phyloP scores from a whole-genome alignment of 108 stramenopile species.

The Cylindrotheca fusiformis region DNA sequence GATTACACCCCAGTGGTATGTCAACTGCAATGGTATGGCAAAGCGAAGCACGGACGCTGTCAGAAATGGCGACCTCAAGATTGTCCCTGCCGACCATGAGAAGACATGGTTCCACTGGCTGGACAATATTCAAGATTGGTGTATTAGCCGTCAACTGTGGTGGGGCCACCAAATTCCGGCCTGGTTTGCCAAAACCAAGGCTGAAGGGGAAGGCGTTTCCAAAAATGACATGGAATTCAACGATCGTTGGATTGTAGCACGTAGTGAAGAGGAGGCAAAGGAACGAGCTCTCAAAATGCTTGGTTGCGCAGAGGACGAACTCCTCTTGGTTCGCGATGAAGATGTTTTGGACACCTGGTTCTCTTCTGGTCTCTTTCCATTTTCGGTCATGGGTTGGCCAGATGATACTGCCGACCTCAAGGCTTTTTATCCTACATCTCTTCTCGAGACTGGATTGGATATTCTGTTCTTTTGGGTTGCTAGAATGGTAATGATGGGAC shows the following conservation, averaged over 20 bases:
- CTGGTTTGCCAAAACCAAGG: constrained; percentile 91
- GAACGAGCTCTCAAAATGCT: constrained; percentile 76
- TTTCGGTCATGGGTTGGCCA: constrained; percentile 99
- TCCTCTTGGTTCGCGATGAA: constrained; percentile 90
- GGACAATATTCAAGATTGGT: constrained; percentile 99
- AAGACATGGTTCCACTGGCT: constrained; percentile 97
- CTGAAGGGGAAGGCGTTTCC: constrained; percentile 33
- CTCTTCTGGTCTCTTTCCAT: constrained; percentile 97
- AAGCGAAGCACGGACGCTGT: constrained; percentile 92
- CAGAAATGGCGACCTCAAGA: constrained; percentile 91
- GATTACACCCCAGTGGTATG: constrained; percentile 99
- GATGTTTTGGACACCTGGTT: constrained; percentile 99
- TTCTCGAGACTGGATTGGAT: constrained; percentile 98
- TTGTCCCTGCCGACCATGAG: constrained; percentile 92
- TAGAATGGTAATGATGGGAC: constrained; percentile 99
- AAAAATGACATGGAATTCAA: constrained; percentile 87
- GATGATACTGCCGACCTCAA: constrained; percentile 91
- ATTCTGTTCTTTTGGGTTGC: constrained; percentile 99
- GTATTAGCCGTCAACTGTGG: constrained; percentile 98
- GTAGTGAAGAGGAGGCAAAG: constrained; percentile 88
- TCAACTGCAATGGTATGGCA: constrained; percentile 96
- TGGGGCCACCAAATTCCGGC: constrained; percentile 99
- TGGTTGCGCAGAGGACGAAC: constrained; percentile 75
- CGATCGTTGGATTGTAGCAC: constrained; percentile 95
- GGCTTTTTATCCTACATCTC: constrained; percentile 98